Conservation (phyloP, 179 eudicot genomes). For the Silene noctiflora region DNA sequence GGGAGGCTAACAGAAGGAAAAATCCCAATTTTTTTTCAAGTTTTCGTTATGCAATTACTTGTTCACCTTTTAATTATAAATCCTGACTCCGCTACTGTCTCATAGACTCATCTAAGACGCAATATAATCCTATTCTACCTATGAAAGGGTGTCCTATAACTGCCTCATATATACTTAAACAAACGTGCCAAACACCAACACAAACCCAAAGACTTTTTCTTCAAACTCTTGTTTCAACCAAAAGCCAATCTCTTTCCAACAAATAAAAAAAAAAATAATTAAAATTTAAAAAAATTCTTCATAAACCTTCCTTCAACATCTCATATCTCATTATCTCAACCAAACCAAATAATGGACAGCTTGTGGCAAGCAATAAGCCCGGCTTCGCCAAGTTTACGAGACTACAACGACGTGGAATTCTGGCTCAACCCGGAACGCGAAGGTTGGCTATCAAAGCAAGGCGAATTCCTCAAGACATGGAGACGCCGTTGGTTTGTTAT, state of each 20-base stretch:
- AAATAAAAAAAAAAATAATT: too few relatives aligned
- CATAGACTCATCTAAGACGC: too few relatives aligned
- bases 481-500: slow-evolving; percentile 89
- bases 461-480: slow-evolving; percentile 88
- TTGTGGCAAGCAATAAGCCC: slow-evolving; percentile 28
- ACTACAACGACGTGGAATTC: slow-evolving; percentile 60
- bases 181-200: neutral
- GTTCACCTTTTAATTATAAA: too few relatives aligned
- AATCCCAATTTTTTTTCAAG: too few relatives aligned
- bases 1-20: too few relatives aligned
- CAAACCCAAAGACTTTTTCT: neutral
- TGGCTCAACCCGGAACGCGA: slow-evolving; percentile 65
- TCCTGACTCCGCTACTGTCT: too few relatives aligned
- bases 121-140: too few relatives aligned
- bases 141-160: too few relatives aligned
- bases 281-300: too few relatives aligned
- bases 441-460: slow-evolving; percentile 87
- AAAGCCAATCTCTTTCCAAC: too few relatives aligned
- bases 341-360: slow-evolving; percentile 22
- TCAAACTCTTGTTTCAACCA: neutral
- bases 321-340: neutral
- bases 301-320: neutral
- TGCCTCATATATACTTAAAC: too few relatives aligned
- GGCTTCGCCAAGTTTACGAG: slow-evolving; percentile 30
- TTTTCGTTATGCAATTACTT: too few relatives aligned